Percentiles rank a stretch among this genome's conserved stretches.
phyloP scores from a whole-genome alignment of 108 stramenopile species.

The Nitzschia putrida region DNA sequence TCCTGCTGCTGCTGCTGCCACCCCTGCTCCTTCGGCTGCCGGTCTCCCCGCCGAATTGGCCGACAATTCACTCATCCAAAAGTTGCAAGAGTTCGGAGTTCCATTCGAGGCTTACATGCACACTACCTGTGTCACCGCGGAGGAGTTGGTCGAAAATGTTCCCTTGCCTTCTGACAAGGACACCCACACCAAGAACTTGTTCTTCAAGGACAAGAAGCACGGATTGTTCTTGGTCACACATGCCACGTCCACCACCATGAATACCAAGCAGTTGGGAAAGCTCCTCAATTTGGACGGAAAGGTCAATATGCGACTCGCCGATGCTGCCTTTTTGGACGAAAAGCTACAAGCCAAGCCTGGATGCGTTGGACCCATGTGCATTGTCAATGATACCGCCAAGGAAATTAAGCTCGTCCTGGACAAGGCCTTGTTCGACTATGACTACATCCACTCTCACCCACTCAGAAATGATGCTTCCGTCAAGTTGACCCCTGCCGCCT shows the following conservation, averaged over 20 bases:
- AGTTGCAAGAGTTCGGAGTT: constrained; percentile 56
- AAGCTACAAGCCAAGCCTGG: constrained; percentile 81
- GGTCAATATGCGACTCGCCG: constrained; percentile 89
- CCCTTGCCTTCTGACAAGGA: constrained; percentile 58
- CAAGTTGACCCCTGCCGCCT: constrained; percentile 56
- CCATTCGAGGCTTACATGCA: constrained; percentile 66
- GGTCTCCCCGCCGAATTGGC: constrained; percentile 36
- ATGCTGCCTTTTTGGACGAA: constrained; percentile 59
- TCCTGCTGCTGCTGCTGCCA: not conserved
- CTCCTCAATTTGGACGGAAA: constrained; percentile 85
- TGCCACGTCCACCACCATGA: constrained; percentile 50
- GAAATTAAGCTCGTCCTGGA: constrained; percentile 88
- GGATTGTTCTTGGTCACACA: constrained; percentile 78
- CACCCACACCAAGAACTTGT: constrained; percentile 88
- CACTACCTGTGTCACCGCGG: constrained; percentile 61
- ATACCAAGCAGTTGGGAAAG: constrained; percentile 84
- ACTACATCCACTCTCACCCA: constrained; percentile 85
- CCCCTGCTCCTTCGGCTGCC: not conserved
- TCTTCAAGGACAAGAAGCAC: constrained; percentile 91
- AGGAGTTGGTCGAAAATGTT: constrained; percentile 79
- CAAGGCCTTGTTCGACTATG: constrained; percentile 55
- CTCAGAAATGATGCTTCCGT: constrained; percentile 86
- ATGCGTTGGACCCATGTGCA: constrained; percentile 84
- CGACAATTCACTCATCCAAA: constrained; percentile 64
- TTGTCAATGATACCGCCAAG: constrained; percentile 40